A percentile compares a stretch with the other conserved stretches of the same genome.
Conservation (phyloP, 2,329 filamentous ascomycete genomes). For the Alternaria incomplexa region DNA sequence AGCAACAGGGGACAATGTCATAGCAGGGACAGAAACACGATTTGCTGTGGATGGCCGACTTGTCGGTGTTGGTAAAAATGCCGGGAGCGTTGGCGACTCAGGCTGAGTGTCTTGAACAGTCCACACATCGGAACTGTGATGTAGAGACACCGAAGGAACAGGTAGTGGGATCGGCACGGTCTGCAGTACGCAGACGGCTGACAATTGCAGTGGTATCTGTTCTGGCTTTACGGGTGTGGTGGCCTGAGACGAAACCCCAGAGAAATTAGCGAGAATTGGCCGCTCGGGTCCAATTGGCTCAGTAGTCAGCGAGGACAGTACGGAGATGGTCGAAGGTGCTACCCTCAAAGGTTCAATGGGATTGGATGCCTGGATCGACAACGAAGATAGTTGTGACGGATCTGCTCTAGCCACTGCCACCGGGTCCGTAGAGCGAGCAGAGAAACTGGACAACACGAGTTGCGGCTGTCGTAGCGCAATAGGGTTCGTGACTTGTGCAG, state of each 20-base stretch:
- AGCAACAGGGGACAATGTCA: conserved; percentile 37
- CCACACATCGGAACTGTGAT: conserved; percentile 35
- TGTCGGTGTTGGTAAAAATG: conserved; percentile 38
- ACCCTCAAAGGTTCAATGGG: conserved; percentile 24
- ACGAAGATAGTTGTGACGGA: conserved; percentile 23
- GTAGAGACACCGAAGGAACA: conserved; percentile 5
- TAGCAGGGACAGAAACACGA: conserved; percentile 16
- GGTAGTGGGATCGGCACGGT: conserved; percentile 35
- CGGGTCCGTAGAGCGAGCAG: conserved; percentile 34
- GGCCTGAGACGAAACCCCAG: conserved; percentile 26
- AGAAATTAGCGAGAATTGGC: conserved; percentile 20
- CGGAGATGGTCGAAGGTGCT: conserved; percentile 22
- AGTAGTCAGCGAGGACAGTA: conserved; percentile 23
- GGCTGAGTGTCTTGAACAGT: conserved; percentile 41
- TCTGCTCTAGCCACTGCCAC: conserved; percentile 13
- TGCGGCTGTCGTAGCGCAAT: conserved; percentile 16
- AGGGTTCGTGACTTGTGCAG: conserved; percentile 26
- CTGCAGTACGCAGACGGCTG: conserved; percentile 33
- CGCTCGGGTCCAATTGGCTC: conserved; percentile 26
- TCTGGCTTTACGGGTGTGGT: conserved; percentile 36
- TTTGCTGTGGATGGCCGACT: conserved; percentile 41
- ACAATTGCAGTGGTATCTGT: conserved; percentile 24
- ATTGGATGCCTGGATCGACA: conserved; percentile 32
- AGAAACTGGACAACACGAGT: conserved; percentile 30
- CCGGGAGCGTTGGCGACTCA: conserved; percentile 43